A percentile compares a stretch with the other conserved stretches of the same genome.
Conservation (phyloP, 2,329 filamentous ascomycete species). For the Colletotrichum zoysiae region DNA sequence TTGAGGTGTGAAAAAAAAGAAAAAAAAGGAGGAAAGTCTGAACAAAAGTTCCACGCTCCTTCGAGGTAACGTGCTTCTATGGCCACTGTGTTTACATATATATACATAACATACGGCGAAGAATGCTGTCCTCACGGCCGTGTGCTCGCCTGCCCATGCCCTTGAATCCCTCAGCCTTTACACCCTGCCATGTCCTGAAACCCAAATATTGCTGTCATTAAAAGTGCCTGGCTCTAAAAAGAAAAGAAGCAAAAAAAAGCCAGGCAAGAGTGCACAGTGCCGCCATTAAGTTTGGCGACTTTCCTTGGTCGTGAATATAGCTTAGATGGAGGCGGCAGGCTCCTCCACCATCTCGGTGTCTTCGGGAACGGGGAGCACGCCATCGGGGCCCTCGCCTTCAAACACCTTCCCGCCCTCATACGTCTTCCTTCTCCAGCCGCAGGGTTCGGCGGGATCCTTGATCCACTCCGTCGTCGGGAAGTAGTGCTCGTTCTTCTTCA, state of each 20-base stretch:
- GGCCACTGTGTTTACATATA: constrained; percentile 26
- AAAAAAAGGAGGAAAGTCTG: neutral
- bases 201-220: constrained; percentile 19
- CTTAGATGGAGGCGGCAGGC: constrained; percentile 13
- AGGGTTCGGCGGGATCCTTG: constrained; percentile 70
- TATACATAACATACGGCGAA: constrained; percentile 33
- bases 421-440: constrained; percentile 73
- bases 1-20: neutral
- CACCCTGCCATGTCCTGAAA: constrained; percentile 24
- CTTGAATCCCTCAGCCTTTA: constrained; percentile 39
- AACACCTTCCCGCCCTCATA: constrained; percentile 69
- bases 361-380: constrained; percentile 56
- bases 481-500: constrained; percentile 99
- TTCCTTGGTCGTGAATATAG: constrained; percentile 3
- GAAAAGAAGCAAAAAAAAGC: neutral
- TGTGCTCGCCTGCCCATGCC: constrained; percentile 39
- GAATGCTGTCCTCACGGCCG: constrained; percentile 41
- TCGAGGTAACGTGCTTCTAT: neutral
- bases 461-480: constrained; percentile 79
- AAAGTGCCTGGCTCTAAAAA: neutral
- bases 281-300: neutral
- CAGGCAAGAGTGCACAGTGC: neutral
- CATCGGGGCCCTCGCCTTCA: constrained; percentile 66
- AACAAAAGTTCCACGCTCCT: neutral
- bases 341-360: constrained; percentile 59